Percentiles rank a stretch among this genome's conserved stretches.
Evolutionary conservation across 139 green algal genomes (phyloP).

Genomic region (Chlamydomonas sphaeroides): DNA sequence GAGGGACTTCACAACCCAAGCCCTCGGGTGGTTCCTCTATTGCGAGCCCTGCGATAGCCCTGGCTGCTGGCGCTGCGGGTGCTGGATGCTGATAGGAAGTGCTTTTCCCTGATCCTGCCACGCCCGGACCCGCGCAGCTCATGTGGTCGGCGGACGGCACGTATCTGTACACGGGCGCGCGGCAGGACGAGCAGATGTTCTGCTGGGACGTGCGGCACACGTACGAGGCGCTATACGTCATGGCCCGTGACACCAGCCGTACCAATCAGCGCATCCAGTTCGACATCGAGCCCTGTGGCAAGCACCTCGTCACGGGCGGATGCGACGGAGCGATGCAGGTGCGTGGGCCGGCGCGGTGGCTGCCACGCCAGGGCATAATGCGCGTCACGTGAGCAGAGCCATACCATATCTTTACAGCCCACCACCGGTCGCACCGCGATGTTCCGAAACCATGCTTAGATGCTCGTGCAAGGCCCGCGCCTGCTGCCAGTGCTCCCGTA

Average conservation of each 20-base stretch:
- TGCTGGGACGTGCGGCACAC: slow-evolving; percentile 91
- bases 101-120: no score
- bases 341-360: background rate
- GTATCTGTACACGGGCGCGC: slow-evolving; percentile 89
- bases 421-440: background rate
- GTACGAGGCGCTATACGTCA: slow-evolving; percentile 70
- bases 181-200: slow-evolving; percentile 76
- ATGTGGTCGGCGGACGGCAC: slow-evolving; percentile 82
- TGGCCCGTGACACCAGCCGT: slow-evolving; percentile 60
- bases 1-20: no score
- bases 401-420: no score
- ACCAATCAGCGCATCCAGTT: slow-evolving; percentile 96
- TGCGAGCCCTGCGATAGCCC: no score
- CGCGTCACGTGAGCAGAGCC: no score
- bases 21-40: no score
- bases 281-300: slow-evolving; percentile 88
- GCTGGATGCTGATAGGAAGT: no score
- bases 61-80: no score
- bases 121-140: slow-evolving; percentile 67
- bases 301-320: slow-evolving; percentile 82
- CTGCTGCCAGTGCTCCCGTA: no score
- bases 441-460: background rate
- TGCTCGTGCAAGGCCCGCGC: no score
- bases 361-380: no score
- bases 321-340: slow-evolving; percentile 51